phyloP scores from a whole-genome alignment of 805 yeast genomes.

The Ogataea chonburiensis region DNA sequence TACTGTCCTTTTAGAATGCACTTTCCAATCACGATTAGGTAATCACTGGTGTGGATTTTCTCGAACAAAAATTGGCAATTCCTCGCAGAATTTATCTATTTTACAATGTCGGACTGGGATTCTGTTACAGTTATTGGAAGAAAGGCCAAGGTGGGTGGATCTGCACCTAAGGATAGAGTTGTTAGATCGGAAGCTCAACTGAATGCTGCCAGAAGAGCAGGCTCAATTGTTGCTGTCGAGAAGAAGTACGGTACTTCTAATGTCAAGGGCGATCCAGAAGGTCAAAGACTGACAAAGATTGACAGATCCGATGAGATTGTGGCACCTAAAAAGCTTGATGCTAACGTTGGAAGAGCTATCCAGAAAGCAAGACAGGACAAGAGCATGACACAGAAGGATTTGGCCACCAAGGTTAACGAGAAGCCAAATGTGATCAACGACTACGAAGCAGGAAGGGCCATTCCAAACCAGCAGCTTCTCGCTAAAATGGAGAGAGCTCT shows the following conservation, averaged over 20 bases:
- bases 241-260: conserved; percentile 82
- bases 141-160: conserved; percentile 79
- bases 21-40: conserved; percentile 4
- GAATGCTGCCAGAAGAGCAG: conserved; percentile 93
- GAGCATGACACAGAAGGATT: conserved; percentile 89
- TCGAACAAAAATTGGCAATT: conserved; percentile 12
- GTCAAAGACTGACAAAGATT: conserved; percentile 89
- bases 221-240: conserved; percentile 85
- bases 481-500: conserved; percentile 91
- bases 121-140: conserved; percentile 84
- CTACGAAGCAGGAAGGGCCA: conserved; percentile 94
- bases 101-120: conserved; percentile 77
- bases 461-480: conserved; percentile 92
- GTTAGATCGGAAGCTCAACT: conserved; percentile 76
- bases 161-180: conserved; percentile 80
- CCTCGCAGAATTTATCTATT: conserved; percentile 1
- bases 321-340: conserved; percentile 84
- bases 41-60: conserved; percentile 6
- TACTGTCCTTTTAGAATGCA: too few relatives aligned
- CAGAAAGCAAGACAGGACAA: conserved; percentile 83
- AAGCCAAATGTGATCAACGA: conserved; percentile 94
- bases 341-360: conserved; percentile 83
- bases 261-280: conserved; percentile 72
- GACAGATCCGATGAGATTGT: conserved; percentile 94
- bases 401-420: conserved; percentile 93